Percentiles rank a stretch among this genome's conserved stretches.
These are phyloP conservation scores for Andrographis paniculata DNA, from an alignment of 305 asterid genomes.

Conservation along the genomic window DNA sequence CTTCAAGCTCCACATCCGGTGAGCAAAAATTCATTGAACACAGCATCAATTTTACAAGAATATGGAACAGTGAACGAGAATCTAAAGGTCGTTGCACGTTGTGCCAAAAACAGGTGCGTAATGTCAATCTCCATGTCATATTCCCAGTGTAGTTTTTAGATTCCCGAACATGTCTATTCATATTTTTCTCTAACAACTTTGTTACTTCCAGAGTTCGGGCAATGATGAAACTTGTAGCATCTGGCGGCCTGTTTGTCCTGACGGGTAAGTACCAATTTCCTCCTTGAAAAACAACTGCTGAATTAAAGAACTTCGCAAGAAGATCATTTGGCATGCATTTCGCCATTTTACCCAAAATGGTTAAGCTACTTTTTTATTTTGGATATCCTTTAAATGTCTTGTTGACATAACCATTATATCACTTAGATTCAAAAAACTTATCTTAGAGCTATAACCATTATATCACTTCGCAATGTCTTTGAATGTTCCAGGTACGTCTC, in stretches of 20 bases:
- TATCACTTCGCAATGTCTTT: not conserved
- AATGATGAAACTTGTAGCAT: conserved; percentile 60
- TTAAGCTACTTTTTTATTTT: too few relatives aligned
- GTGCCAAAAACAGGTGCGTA: conserved; percentile 68
- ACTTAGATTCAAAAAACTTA: too few relatives aligned
- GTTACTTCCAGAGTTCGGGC: conserved; percentile 40
- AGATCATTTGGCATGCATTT: not conserved
- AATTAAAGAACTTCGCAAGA: not conserved
- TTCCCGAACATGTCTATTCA: conserved; percentile 6
- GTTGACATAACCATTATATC: too few relatives aligned
- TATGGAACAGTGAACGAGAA: conserved; percentile 93
- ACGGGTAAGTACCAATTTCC: conserved; percentile 46
- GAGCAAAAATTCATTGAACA: conserved; percentile 54
- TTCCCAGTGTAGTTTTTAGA: not conserved
- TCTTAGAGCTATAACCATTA: too few relatives aligned
- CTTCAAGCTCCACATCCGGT: conserved; percentile 45
- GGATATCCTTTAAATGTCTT: too few relatives aligned
- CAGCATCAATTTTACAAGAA: conserved; percentile 64
- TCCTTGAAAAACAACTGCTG: not conserved
- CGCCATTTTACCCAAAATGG: too few relatives aligned
- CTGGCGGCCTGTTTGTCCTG: conserved; percentile 95
- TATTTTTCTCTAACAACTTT: conserved; percentile 19
- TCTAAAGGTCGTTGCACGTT: conserved; percentile 73
- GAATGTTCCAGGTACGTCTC: conserved; percentile 62
- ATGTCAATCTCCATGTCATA: conserved; percentile 3